phyloP scores from a whole-genome alignment of 1,139 yeast genomes.

The Pichia norvegensis region DNA sequence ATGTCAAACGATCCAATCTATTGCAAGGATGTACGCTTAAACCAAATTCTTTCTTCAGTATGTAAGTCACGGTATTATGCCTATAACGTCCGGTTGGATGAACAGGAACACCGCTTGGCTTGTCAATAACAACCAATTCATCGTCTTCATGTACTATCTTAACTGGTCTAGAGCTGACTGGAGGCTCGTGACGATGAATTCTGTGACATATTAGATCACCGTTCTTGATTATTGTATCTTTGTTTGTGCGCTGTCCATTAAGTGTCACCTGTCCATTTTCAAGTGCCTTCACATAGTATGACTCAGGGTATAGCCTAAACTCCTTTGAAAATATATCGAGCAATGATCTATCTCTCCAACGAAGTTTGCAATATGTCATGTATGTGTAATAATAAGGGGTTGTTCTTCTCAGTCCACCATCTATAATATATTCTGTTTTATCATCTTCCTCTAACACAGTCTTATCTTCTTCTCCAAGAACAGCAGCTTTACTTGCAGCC shows the following conservation, averaged over 20 bases:
- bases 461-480: slow-evolving; percentile 35
- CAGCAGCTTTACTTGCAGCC: slow-evolving; percentile 36
- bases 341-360: slow-evolving; percentile 83
- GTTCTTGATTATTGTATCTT: slow-evolving; percentile 62
- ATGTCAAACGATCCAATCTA: slow-evolving; percentile 81
- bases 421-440: slow-evolving; percentile 44
- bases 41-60: slow-evolving; percentile 61
- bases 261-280: slow-evolving; percentile 65
- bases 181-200: slow-evolving; percentile 85
- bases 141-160: slow-evolving; percentile 74
- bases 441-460: slow-evolving; percentile 49
- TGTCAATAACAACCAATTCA: slow-evolving; percentile 75
- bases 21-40: slow-evolving; percentile 79
- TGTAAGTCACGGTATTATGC: slow-evolving; percentile 79
- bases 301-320: slow-evolving; percentile 71
- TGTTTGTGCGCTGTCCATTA: slow-evolving; percentile 54
- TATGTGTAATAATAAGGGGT: slow-evolving; percentile 85
- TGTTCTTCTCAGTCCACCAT: slow-evolving; percentile 61
- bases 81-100: slow-evolving; percentile 95
- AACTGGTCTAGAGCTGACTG: slow-evolving; percentile 67
- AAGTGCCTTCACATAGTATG: slow-evolving; percentile 62
- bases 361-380: slow-evolving; percentile 77
- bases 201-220: slow-evolving; percentile 83
- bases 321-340: slow-evolving; percentile 76
- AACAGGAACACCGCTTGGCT: slow-evolving; percentile 92